Evolutionary conservation across 2,329 filamentous ascomycete species (phyloP), one percentile per base, ranked within the genome.

Genomic region (Stachybotrys elegans): DNA sequence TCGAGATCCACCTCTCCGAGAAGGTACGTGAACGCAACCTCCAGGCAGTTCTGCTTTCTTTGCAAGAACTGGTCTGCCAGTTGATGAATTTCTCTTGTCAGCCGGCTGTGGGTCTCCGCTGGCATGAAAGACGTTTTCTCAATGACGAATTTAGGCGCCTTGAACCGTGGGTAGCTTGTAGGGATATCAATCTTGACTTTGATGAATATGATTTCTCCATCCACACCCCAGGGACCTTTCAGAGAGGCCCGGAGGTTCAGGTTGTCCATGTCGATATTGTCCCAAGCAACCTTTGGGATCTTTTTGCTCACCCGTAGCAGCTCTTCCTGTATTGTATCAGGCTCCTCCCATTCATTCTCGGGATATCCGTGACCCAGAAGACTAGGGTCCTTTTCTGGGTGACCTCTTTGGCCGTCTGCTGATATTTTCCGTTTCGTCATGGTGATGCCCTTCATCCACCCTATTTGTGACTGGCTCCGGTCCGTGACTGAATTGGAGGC

Each of bases 401-500:
- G 60, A 60, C 77, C 67, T 59, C 60, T 62, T 9, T 55, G 49
- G 9, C 51, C 54, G 32, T 70, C 69, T 12, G 64, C 55, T 2
- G 67, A 67, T 2, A 67, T 58, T 51, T 75, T 79, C 43, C 72
- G 68, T 59, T 76, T 80, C 40, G 72, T 80, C 68, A 83, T 80
- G 23, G 75, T 81, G 47, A 85, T 81, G 5, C 81, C 81, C 55
- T 79, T 83, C 77, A 85, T 84, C 81, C 81, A 85, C 13, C 77
- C 79, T 43, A 85, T 80, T 49, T 84, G 80, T 19, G 76, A 72
- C 38, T 75, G 69, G 44, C 68, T 75, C 29, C 70, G 67, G 45
- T 79, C 72, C 21, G 62, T 44, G 16, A 67, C 57, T 41, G 67
- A 73, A 14, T 61, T 61, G 5, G 63, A 58, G 3, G 62, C 57